Base-by-base conservation (phyloP, 2,329 filamentous ascomycete genomes). In the Pseudogymnoascus sp. region DNA sequence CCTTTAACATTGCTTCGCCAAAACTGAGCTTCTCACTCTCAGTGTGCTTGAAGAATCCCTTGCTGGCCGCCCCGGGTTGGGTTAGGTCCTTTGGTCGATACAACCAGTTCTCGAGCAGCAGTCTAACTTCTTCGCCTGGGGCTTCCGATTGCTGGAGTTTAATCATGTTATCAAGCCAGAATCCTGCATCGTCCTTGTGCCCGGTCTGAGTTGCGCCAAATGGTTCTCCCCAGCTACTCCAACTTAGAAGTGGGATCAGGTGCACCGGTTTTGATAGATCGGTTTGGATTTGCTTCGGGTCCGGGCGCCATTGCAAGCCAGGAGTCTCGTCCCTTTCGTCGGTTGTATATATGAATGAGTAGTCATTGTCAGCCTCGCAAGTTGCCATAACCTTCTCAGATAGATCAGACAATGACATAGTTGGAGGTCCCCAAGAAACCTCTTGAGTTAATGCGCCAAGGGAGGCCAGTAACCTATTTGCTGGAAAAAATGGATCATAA, bases 401-500 rank as follows among this genome's bases (percentile, higher is more conserved):
- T 12, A 65, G 16, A 11, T 62, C 55, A 7, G n/a, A 59, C n/a
- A 64, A 37, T 11, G 8, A 23, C 14, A 31, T 52, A 12, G 65
- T 61, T 18, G 64, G 60, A 9, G 62, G 45, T 11, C 58, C 62
- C 65, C 64, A 66, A 11, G 63, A 62, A 3, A 60, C 62, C 21
- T 65, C 52, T 18, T 58, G 59, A n/a, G 65, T 66, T 60, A 66
- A 55, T 14, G 64, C 64, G 9, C 62, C 65, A 6, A 65, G 49
- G 18, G 62, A 61, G 14, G 65, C 65, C 14, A 66, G 40, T 1
- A 66, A 33, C 18, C 64, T 60, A n/a, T 65, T 66, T 3, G 62
- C 55, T 7, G 64, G 64, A 25, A 59, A 64, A 14, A 63, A 33
- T 2, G 31, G 28, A 37, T 65, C 62, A 23, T 64, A 63, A 18